Conservation (phyloP, 192 early-diverging fungal species). For the Gaertneriomyces semiglobifer region DNA sequence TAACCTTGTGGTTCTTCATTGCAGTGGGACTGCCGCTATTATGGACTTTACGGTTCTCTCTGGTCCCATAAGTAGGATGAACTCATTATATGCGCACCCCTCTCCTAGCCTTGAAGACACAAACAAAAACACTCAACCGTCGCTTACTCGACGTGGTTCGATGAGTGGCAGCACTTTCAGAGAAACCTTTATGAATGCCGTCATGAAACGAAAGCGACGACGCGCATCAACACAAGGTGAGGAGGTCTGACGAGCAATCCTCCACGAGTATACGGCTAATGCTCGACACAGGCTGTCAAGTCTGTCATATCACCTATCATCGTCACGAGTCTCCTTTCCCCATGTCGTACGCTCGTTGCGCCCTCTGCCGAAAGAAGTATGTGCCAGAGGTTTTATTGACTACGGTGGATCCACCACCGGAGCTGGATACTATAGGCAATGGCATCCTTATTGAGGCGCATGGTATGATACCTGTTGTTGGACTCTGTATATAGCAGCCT, state of each 20-base stretch:
- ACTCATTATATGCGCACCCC: slow-evolving; percentile 1
- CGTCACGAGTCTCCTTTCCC: slow-evolving; percentile 65
- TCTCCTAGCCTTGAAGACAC: neutral
- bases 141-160: slow-evolving; percentile 1
- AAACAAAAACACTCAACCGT: slow-evolving; percentile 6
- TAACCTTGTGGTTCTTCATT: slow-evolving; percentile 64
- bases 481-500: neutral
- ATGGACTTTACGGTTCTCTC: slow-evolving; percentile 41
- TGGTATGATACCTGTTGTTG: slow-evolving; percentile 31
- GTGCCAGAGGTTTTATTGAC: slow-evolving; percentile 73
- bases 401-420: slow-evolving; percentile 71
- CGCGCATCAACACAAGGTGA: slow-evolving; percentile 16
- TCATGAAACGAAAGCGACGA: slow-evolving; percentile 13
- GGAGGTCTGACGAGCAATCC: slow-evolving; percentile 2
- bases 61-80: neutral
- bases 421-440: slow-evolving; percentile 65
- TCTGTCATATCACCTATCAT: slow-evolving; percentile 68
- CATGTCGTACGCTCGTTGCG: slow-evolving; percentile 66
- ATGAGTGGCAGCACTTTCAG: slow-evolving; percentile 23
- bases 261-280: slow-evolving; percentile 34
- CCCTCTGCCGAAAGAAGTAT: slow-evolving; percentile 64
- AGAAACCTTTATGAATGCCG: slow-evolving; percentile 22
- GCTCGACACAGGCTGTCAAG: slow-evolving; percentile 38
- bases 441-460: slow-evolving; percentile 71
- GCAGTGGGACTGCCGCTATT: slow-evolving; percentile 71